Evolutionary conservation across 1,139 yeast species (phyloP).

Genomic region (Saccharomycopsis hybrid): DNA sequence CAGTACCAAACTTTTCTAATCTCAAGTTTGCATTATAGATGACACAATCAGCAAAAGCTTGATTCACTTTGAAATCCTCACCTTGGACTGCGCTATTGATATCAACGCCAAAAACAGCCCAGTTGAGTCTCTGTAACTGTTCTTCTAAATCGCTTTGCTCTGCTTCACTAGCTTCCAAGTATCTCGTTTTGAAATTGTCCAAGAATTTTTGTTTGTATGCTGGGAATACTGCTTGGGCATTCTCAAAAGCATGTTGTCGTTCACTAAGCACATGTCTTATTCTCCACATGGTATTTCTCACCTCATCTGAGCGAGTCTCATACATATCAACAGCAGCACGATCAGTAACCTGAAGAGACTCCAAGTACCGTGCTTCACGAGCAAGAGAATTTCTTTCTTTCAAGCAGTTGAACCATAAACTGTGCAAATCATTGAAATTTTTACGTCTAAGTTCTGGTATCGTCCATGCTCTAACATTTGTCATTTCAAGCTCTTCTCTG

Average conservation of each 20-base stretch:
- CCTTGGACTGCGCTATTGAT: slow-evolving; percentile 36
- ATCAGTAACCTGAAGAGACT: slow-evolving; percentile 32
- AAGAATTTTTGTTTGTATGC: slow-evolving; percentile 43
- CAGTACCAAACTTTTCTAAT: slow-evolving; percentile 39
- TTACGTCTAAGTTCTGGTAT: slow-evolving; percentile 85
- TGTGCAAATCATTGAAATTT: slow-evolving; percentile 85
- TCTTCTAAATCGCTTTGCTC: slow-evolving; percentile 59
- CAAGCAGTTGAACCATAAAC: slow-evolving; percentile 80
- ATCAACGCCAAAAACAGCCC: slow-evolving; percentile 75
- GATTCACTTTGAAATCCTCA: slow-evolving; percentile 40
- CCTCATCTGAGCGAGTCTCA: slow-evolving; percentile 33
- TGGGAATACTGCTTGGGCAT: slow-evolving; percentile 46
- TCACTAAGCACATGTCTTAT: slow-evolving; percentile 86
- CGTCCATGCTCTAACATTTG: slow-evolving; percentile 72
- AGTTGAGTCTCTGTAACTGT: slow-evolving; percentile 69
- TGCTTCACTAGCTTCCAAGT: slow-evolving; percentile 49
- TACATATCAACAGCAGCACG: slow-evolving; percentile 33
- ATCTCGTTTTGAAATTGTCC: slow-evolving; percentile 50
- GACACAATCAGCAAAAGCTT: slow-evolving; percentile 62
- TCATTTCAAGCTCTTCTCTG: slow-evolving; percentile 47
- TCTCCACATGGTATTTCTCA: slow-evolving; percentile 59
- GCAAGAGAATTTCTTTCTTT: slow-evolving; percentile 76
- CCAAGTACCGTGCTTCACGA: slow-evolving; percentile 58
- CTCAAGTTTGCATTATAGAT: slow-evolving; percentile 62
- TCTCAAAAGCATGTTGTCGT: slow-evolving; percentile 66